Percentiles rank a stretch among this genome's conserved stretches.
These are phyloP conservation scores for Scutellaria baicalensis DNA, from an alignment of 257 asterid species.

Conservation along the genomic window DNA sequence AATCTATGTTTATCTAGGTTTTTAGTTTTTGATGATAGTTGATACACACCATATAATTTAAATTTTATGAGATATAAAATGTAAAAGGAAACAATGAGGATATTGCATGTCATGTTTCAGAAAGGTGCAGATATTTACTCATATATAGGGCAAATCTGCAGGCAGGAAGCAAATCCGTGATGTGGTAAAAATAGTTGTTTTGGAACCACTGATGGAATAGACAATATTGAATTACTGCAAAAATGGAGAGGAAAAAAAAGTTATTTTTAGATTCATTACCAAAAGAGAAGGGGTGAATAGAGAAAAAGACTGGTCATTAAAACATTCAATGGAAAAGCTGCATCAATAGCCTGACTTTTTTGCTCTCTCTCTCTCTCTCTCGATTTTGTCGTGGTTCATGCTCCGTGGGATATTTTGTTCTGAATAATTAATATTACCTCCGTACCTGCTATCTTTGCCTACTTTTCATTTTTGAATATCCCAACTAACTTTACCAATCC, in stretches of 20 bases:
- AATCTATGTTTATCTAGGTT: no score
- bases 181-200: no score
- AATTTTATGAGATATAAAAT: no score
- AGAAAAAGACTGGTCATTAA: constrained; percentile 9
- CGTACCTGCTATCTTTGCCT: no score
- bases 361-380: background rate
- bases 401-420: background rate
- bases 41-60: no score
- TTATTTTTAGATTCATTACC: no score
- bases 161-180: constrained; percentile 11
- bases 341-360: constrained; percentile 16
- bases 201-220: constrained; percentile 11
- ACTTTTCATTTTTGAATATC: no score
- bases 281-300: constrained; percentile 15
- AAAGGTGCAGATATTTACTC: no score
- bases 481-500: no score
- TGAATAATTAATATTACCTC: background rate
- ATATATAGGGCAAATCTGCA: constrained; percentile 8
- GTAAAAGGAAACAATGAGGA: no score
- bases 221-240: constrained; percentile 13
- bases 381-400: background rate
- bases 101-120: no score
- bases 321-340: constrained; percentile 23
- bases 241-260: background rate
- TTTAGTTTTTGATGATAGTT: no score